Evolutionary conservation across 371 early-diverging fungal genomes (phyloP).

Genomic region (Amoeboradix gromovi): DNA sequence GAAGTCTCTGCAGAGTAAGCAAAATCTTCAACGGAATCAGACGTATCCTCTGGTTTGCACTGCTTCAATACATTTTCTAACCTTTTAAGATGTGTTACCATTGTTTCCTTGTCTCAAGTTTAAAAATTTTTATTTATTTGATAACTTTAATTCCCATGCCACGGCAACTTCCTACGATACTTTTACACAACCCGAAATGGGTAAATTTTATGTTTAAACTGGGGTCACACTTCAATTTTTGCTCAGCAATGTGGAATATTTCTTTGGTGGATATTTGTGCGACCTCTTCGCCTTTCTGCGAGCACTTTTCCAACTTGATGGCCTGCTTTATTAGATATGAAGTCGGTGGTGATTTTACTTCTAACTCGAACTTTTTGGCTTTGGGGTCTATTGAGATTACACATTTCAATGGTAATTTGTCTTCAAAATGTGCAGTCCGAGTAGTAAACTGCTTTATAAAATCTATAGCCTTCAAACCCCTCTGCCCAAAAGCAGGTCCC

Average conservation of each 20-base stretch:
- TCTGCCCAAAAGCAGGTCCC: conserved; percentile 83
- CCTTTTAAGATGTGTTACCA: too few species aligned
- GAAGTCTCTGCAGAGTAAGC: too few species aligned
- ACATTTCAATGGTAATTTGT: conserved; percentile 43
- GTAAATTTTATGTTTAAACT: background rate
- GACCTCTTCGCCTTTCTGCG: background rate
- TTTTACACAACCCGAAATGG: background rate
- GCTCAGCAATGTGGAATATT: background rate
- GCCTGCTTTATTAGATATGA: conserved; percentile 61
- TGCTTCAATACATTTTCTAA: too few species aligned
- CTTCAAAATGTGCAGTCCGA: conserved; percentile 41
- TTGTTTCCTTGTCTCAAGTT: too few species aligned
- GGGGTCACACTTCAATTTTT: background rate
- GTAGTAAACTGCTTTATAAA: conserved; percentile 94
- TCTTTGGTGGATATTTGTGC: background rate
- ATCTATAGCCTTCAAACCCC: conserved; percentile 91
- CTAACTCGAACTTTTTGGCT: conserved; percentile 64
- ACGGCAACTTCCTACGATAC: background rate
- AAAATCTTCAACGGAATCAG: too few species aligned
- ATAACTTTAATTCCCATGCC: background rate
- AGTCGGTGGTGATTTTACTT: conserved; percentile 59
- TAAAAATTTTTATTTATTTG: too few species aligned
- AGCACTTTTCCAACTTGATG: conserved; percentile 28
- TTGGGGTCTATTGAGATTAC: conserved; percentile 46
- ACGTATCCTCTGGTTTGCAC: too few species aligned